Evolutionary conservation across 1,284 basidiomycete genomes (phyloP).

Genomic region (Mycosarcoma mackinlayi): DNA sequence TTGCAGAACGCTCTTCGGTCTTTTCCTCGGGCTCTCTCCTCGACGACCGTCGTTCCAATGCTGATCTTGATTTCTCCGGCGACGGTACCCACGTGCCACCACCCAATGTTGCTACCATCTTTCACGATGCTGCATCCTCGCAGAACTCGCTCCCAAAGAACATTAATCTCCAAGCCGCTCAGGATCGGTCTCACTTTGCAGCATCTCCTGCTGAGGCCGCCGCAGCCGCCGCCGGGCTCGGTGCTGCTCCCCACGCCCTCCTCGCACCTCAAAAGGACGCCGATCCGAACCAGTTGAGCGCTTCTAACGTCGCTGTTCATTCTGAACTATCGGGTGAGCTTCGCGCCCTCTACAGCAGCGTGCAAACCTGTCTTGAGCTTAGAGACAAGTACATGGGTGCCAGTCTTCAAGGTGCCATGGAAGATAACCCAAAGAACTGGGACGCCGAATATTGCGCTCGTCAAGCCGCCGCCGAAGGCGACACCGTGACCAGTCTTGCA

Average conservation of each 20-base stretch:
- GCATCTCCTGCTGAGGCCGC: conserved; percentile 58
- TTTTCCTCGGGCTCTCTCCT: conserved; percentile 32
- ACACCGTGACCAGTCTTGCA: conserved; percentile 3
- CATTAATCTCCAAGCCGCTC: conserved; percentile 15
- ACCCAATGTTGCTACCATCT: conserved; percentile 47
- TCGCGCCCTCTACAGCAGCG: conserved; percentile 53
- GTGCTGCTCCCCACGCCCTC: conserved; percentile 36
- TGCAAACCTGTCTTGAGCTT: conserved; percentile 63
- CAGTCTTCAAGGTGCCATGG: conserved; percentile 59
- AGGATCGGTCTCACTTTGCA: conserved; percentile 39
- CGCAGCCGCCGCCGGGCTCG: conserved; percentile 53
- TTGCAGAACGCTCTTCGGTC: conserved; percentile 39
- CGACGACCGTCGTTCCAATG: conserved; percentile 42
- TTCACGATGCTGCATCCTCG: conserved; percentile 18
- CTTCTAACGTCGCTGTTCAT: conserved; percentile 41
- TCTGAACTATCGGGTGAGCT: conserved; percentile 61
- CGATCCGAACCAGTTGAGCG: conserved; percentile 21
- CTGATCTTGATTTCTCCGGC: conserved; percentile 45
- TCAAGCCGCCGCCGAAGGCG: conserved; percentile 17
- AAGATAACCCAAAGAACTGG: conserved; percentile 68
- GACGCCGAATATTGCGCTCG: conserved; percentile 65
- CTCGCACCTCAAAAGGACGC: conserved; percentile 8
- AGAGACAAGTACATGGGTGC: conserved; percentile 67
- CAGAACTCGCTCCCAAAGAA: conserved; percentile 24
- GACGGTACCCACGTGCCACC: conserved; percentile 46